These are phyloP conservation scores for Ophiocordyceps camponoti-rufipedis DNA, from an alignment of 2,329 filamentous ascomycete species.

Conservation along the genomic window DNA sequence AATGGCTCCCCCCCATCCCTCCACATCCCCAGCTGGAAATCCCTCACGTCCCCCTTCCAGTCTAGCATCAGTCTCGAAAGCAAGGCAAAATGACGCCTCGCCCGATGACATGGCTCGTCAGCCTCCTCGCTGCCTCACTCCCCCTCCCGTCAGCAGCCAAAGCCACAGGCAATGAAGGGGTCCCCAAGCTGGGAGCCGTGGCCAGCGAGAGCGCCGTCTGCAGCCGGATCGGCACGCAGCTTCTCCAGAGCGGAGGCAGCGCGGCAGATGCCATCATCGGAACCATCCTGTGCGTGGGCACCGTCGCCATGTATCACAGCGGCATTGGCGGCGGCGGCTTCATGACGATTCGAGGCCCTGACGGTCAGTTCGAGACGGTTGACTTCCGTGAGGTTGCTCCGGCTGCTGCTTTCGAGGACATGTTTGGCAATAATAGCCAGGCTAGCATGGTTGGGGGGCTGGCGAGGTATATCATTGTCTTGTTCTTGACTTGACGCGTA, in stretches of 20 bases:
- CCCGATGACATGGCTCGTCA: neutral
- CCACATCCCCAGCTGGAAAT: neutral
- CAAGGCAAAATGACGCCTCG: neutral
- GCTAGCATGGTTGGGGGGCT: slow-evolving; percentile 52
- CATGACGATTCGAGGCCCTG: slow-evolving; percentile 46
- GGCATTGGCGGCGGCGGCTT: slow-evolving; percentile 70
- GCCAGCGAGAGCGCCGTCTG: slow-evolving; percentile 42
- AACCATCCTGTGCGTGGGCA: slow-evolving; percentile 45
- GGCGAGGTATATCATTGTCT: slow-evolving; percentile 34
- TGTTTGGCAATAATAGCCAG: slow-evolving; percentile 54
- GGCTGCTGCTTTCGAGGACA: slow-evolving; percentile 58
- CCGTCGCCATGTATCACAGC: slow-evolving; percentile 45
- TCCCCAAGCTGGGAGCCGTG: slow-evolving; percentile 30
- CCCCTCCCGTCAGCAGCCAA: neutral
- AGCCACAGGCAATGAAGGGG: neutral
- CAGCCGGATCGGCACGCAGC: slow-evolving; percentile 36
- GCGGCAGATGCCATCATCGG: slow-evolving; percentile 48
- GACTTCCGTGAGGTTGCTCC: slow-evolving; percentile 79
- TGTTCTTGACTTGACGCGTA: neutral
- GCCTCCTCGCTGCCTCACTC: neutral
- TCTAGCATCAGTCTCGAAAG: neutral
- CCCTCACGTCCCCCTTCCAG: neutral
- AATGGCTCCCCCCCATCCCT: neutral
- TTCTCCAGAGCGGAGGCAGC: slow-evolving; percentile 42
- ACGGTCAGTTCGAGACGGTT: slow-evolving; percentile 58